Evolutionary conservation across 805 yeast species (phyloP).

Genomic region (Saccharomyces paradoxus): DNA sequence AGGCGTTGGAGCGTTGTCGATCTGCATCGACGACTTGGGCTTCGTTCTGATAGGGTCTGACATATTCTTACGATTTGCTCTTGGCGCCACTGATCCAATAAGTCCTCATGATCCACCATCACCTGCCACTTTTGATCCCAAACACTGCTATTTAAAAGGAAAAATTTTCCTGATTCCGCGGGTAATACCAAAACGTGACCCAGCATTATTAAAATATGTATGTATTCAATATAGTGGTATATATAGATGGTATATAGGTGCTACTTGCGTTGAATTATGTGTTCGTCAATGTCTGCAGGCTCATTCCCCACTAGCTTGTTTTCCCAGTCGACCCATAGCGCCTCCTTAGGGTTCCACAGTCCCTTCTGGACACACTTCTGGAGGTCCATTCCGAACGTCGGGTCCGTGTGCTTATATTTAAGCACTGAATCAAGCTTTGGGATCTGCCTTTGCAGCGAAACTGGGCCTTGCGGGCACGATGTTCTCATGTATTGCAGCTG

Average conservation of each 20-base stretch:
- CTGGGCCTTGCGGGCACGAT: slow-evolving; percentile 5
- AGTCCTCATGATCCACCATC: background rate
- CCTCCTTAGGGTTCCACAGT: slow-evolving; percentile 17
- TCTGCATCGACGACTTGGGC: slow-evolving; percentile 45
- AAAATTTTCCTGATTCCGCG: background rate
- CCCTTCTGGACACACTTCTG: slow-evolving; percentile 14
- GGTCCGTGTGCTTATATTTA: slow-evolving; percentile 8
- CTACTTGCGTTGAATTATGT: background rate
- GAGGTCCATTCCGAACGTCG: slow-evolving; percentile 18
- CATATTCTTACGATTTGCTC: slow-evolving; percentile 37
- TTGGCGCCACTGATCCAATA: background rate
- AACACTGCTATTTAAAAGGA: background rate
- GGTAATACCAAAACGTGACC: background rate
- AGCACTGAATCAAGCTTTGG: slow-evolving; percentile 13
- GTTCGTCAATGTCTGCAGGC: slow-evolving; percentile 8
- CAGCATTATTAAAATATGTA: background rate
- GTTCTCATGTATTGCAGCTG: slow-evolving; percentile 24
- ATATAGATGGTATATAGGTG: background rate
- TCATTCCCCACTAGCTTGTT: slow-evolving; percentile 22
- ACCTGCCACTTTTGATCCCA: background rate
- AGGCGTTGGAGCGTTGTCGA: slow-evolving; percentile 93
- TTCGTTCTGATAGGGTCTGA: slow-evolving; percentile 78
- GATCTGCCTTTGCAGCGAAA: slow-evolving; percentile 12
- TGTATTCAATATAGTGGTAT: background rate
- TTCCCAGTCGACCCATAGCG: slow-evolving; percentile 33